phyloP scores from a whole-genome alignment of 148 eudicot species.

The Persicaria tinctoria region DNA sequence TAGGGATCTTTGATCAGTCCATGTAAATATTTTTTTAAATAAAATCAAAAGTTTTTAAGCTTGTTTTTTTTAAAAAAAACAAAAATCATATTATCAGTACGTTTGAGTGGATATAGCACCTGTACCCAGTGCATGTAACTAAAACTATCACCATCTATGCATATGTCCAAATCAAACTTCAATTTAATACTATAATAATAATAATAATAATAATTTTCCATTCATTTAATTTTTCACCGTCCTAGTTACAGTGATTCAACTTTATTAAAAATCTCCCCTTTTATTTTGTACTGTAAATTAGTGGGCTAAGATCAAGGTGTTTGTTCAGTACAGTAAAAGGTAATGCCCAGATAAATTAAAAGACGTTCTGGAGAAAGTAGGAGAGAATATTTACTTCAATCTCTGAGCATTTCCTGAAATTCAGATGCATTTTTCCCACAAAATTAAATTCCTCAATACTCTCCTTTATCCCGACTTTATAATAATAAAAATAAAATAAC shows the following conservation, averaged over 20 bases:
- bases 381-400: constrained; percentile 6
- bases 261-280: not conserved
- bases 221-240: not conserved
- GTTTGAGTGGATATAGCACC: too few relatives aligned
- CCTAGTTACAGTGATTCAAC: not conserved
- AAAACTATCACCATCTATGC: not conserved
- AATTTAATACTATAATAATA: not conserved
- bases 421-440: not conserved
- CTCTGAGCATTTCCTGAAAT: not conserved
- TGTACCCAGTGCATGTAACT: too few relatives aligned
- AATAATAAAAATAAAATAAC: too few relatives aligned
- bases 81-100: too few relatives aligned
- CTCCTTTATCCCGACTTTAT: too few relatives aligned
- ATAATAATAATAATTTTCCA: not conserved
- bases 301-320: not conserved
- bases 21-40: too few relatives aligned
- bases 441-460: not conserved
- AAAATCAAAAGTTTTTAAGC: too few relatives aligned
- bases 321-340: not conserved
- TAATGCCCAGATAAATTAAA: constrained; percentile 7
- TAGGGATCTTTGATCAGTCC: too few relatives aligned
- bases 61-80: too few relatives aligned
- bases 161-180: not conserved
- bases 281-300: not conserved
- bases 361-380: constrained; percentile 6